A percentile compares a stretch with the other conserved stretches of the same genome.
Conservation (phyloP, 176 grass and related monocot genomes). For the Carex cristatella region DNA sequence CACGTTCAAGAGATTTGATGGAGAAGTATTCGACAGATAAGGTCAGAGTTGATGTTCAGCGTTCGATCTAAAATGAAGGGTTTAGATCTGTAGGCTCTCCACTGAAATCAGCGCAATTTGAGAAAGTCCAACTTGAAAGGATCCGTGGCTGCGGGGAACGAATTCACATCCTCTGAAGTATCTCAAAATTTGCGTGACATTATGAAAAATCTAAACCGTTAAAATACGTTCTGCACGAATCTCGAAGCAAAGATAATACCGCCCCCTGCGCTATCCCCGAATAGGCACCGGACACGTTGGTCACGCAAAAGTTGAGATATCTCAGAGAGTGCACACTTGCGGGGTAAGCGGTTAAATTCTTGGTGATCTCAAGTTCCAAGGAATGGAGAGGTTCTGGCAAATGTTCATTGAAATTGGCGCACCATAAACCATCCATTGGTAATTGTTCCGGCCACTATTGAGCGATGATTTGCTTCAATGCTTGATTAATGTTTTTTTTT, state of each 20-base stretch:
- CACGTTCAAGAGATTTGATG: too few species aligned
- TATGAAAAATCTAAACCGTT: too few species aligned
- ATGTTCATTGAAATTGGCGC: background rate
- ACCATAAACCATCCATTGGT: too few species aligned
- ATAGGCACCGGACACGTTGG: too few species aligned
- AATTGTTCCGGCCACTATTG: too few species aligned
- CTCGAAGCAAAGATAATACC: too few species aligned
- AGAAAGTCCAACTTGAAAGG: background rate
- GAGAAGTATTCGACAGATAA: background rate
- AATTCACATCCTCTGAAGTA: too few species aligned
- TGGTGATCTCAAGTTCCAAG: background rate
- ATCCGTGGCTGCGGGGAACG: background rate
- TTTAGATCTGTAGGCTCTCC: background rate
- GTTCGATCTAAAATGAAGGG: background rate
- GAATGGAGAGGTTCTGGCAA: background rate
- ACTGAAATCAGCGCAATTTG: background rate
- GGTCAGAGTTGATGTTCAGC: background rate
- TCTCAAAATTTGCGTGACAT: too few species aligned
- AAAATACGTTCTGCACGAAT: too few species aligned
- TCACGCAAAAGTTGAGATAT: too few species aligned
- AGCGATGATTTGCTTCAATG: background rate
- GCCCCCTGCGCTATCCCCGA: too few species aligned
- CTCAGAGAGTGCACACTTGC: too few species aligned
- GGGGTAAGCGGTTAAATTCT: background rate
- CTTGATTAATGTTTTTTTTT: background rate